Conservation (phyloP, 768 basidiomycete species). For the Floccularia luteovirens region DNA sequence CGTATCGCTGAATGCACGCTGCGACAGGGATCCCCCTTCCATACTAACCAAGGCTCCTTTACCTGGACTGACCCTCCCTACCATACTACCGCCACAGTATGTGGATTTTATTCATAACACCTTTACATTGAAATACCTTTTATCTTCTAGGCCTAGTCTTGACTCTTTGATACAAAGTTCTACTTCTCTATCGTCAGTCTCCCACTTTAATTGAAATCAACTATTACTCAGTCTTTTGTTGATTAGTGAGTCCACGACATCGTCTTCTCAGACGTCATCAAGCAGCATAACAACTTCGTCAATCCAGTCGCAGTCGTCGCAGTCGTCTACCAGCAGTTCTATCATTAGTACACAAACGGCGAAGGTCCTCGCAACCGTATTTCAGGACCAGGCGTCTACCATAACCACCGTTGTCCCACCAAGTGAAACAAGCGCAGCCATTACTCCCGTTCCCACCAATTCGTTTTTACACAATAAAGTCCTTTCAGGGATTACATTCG, state of each 20-base stretch:
- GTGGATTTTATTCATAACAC: neutral
- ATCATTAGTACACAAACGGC: too few relatives aligned
- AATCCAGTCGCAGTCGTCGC: too few relatives aligned
- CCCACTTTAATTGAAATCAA: too few relatives aligned
- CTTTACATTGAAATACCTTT: neutral
- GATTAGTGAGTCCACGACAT: too few relatives aligned
- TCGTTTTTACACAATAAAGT: slow-evolving; percentile 60
- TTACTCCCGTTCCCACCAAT: slow-evolving; percentile 8
- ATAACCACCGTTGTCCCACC: neutral
- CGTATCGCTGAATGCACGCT: neutral
- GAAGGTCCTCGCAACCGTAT: neutral
- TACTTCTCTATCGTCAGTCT: too few relatives aligned
- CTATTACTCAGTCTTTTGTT: too few relatives aligned
- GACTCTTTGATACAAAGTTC: neutral
- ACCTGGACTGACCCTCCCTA: neutral
- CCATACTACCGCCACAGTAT: neutral
- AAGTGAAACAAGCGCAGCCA: slow-evolving; percentile 1
- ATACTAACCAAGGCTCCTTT: neutral
- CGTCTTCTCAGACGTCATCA: too few relatives aligned
- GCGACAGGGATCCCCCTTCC: neutral
- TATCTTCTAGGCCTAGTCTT: neutral
- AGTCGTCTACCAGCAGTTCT: too few relatives aligned
- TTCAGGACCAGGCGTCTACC: neutral
- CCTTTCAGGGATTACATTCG: slow-evolving; percentile 54
- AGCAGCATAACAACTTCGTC: too few relatives aligned